phyloP scores from a whole-genome alignment of 345 rosid species.

The Syzygium grande region DNA sequence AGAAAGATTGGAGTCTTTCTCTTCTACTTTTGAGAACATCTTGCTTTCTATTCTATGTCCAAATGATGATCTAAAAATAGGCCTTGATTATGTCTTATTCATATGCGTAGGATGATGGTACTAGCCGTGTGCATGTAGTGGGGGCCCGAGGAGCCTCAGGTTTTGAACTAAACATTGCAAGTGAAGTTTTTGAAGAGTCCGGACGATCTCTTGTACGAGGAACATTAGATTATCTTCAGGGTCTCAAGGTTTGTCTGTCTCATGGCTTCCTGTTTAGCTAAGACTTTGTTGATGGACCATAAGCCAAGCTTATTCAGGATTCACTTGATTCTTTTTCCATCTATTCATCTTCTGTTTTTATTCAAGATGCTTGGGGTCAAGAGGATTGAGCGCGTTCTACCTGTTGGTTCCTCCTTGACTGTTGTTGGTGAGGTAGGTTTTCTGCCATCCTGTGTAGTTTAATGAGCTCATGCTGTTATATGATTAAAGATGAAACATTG shows the following conservation, averaged over 20 bases:
- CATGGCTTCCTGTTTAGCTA: not conserved
- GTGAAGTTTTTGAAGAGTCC: constrained; percentile 89
- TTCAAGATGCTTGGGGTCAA: constrained; percentile 97
- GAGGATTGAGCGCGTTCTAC: constrained; percentile 85
- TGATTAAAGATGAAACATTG: not conserved
- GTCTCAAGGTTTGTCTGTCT: constrained; percentile 64
- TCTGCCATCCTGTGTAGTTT: not conserved
- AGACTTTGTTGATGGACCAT: not conserved
- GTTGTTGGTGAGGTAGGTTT: constrained; percentile 86
- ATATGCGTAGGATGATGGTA: constrained; percentile 66
- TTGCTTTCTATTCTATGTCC: not conserved
- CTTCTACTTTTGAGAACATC: not conserved
- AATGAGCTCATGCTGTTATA: not conserved
- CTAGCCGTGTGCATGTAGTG: constrained; percentile 55
- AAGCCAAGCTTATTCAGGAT: not conserved
- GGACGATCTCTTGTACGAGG: constrained; percentile 95
- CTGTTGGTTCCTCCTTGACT: constrained; percentile 86
- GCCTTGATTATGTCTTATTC: not conserved
- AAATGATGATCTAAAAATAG: not conserved
- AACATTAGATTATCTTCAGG: constrained; percentile 88
- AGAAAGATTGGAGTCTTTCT: not conserved
- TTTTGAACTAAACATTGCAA: constrained; percentile 52
- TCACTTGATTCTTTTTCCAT: not conserved
- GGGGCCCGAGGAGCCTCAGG: constrained; percentile 76
- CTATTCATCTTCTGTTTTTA: not conserved